phyloP scores from a whole-genome alignment of 805 yeast species.

The Pichia exigua region DNA sequence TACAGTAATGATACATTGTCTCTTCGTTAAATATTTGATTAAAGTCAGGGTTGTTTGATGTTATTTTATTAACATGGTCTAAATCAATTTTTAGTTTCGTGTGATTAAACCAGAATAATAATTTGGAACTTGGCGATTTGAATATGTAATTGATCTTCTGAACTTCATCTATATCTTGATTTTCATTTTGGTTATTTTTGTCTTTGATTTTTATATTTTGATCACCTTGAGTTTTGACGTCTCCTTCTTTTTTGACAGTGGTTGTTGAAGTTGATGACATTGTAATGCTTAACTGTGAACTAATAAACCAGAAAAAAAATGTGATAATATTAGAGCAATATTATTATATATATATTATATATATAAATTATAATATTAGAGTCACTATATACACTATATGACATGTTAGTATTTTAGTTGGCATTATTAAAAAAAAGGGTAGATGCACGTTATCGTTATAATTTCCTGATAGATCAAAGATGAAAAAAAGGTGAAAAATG shows the following conservation, averaged over 20 bases:
- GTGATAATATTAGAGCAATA: background rate
- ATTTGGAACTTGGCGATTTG: background rate
- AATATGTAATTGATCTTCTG: background rate
- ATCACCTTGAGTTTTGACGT: background rate
- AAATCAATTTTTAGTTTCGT: slow-evolving; percentile 1
- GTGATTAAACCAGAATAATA: background rate
- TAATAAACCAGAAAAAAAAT: background rate
- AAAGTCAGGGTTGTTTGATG: background rate
- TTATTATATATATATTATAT: background rate
- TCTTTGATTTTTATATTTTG: background rate
- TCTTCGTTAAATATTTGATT: slow-evolving; percentile 9
- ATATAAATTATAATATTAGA: background rate
- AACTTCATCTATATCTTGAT: background rate
- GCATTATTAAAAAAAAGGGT: background rate
- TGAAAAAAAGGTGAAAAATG: background rate
- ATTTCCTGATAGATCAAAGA: background rate
- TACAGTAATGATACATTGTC: slow-evolving; percentile 25
- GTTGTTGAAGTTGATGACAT: background rate
- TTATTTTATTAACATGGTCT: background rate
- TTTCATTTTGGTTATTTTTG: background rate
- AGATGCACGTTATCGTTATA: background rate
- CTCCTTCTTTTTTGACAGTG: background rate
- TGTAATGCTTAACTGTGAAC: background rate
- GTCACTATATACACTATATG: background rate
- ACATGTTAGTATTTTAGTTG: background rate